These are phyloP conservation scores for Suzukiozyma palmioleophila DNA, from an alignment of 1,139 yeast genomes.

Conservation along the genomic window DNA sequence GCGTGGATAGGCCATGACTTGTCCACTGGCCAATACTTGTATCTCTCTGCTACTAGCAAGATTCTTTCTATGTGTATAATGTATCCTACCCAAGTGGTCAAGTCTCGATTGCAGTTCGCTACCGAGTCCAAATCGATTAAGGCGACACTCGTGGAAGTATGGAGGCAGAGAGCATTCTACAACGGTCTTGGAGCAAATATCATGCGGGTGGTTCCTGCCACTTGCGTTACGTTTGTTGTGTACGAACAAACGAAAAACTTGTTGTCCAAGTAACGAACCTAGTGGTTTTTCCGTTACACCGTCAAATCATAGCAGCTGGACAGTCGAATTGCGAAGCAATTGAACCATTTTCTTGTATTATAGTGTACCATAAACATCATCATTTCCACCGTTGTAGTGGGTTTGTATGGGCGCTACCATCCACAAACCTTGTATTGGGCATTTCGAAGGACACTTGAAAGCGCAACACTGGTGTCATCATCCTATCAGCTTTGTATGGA, in stretches of 20 bases:
- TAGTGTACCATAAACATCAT: not conserved
- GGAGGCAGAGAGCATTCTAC: conserved; percentile 61
- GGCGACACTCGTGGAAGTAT: conserved; percentile 16
- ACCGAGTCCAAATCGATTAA: conserved; percentile 14
- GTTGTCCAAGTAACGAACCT: not conserved
- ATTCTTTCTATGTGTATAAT: conserved; percentile 60
- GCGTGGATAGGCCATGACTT: conserved; percentile 19
- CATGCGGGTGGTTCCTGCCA: conserved; percentile 66
- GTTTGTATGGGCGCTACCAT: not conserved
- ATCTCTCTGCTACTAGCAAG: conserved; percentile 67
- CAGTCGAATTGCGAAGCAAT: not conserved
- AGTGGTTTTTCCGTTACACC: not conserved
- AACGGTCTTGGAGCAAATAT: conserved; percentile 67
- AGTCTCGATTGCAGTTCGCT: conserved; percentile 68
- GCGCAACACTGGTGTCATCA: no score
- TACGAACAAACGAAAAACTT: conserved; percentile 47
- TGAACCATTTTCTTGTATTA: not conserved
- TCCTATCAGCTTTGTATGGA: no score
- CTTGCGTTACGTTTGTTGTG: conserved; percentile 64
- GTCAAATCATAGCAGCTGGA: not conserved
- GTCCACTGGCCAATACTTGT: conserved; percentile 52
- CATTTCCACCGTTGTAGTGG: not conserved
- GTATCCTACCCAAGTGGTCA: conserved; percentile 83
- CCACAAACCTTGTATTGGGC: no score
- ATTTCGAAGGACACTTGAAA: no score